Conservation (phyloP, 2,329 filamentous ascomycete genomes). For the Aspergillus niger region DNA sequence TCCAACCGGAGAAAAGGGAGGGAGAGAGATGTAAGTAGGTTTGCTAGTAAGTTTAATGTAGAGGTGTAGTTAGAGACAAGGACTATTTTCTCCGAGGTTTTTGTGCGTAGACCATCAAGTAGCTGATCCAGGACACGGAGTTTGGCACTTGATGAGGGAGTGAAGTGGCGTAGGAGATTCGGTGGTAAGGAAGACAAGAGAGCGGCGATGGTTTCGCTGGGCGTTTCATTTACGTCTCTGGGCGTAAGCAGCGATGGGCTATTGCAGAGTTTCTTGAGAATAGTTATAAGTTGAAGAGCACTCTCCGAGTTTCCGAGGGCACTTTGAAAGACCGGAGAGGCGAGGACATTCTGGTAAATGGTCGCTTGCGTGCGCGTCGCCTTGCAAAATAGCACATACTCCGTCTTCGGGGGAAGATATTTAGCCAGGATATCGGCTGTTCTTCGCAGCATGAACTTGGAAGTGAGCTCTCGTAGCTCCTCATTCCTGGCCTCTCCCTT, state of each 20-base stretch:
- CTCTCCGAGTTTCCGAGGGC: conserved; percentile 64
- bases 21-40: conserved; percentile 61
- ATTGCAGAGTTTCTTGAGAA: conserved; percentile 75
- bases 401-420: conserved; percentile 67
- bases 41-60: conserved; percentile 67
- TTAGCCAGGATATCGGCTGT: conserved; percentile 67
- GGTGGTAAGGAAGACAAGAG: conserved; percentile 58
- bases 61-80: conserved; percentile 76
- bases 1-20: conserved; percentile 69
- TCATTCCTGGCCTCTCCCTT: conserved; percentile 64
- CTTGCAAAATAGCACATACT: conserved; percentile 67
- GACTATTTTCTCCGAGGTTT: conserved; percentile 69
- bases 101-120: conserved; percentile 61
- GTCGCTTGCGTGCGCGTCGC: conserved; percentile 62
- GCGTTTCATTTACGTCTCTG: conserved; percentile 51
- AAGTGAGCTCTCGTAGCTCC: conserved; percentile 62
- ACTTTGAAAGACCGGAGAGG: conserved; percentile 63
- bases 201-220: conserved; percentile 50
- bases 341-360: conserved; percentile 65
- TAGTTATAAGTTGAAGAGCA: conserved; percentile 68
- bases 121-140: conserved; percentile 67
- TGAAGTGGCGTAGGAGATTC: conserved; percentile 55
- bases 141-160: conserved; percentile 64
- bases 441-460: conserved; percentile 65
- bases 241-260: conserved; percentile 64